Evolutionary conservation across 371 early-diverging fungal genomes (phyloP).

Genomic region (Mucor piriformis): DNA sequence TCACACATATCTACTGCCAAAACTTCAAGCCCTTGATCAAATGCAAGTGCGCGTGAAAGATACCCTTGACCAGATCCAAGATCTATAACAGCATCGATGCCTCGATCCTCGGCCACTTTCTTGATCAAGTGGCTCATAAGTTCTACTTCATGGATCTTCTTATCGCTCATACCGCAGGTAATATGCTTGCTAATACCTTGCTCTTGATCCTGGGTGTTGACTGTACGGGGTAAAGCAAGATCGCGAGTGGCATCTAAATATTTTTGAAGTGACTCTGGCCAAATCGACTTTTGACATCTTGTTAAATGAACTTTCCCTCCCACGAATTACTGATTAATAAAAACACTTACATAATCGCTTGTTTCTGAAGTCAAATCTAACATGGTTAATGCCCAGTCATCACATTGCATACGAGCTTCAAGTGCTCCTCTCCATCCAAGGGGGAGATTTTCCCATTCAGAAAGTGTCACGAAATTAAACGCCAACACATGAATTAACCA

Average conservation of each 20-base stretch:
- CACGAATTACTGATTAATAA: background rate
- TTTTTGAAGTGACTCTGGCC: slow-evolving; percentile 20
- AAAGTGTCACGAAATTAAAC: slow-evolving; percentile 53
- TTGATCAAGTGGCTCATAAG: slow-evolving; percentile 60
- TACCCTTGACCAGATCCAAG: slow-evolving; percentile 81
- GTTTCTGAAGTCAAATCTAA: slow-evolving; percentile 20
- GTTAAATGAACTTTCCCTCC: background rate
- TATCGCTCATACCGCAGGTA: slow-evolving; percentile 73
- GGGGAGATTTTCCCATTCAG: slow-evolving; percentile 53
- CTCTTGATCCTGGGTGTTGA: background rate
- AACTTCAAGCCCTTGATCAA: slow-evolving; percentile 68
- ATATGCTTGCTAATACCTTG: slow-evolving; percentile 28
- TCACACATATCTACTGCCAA: slow-evolving; percentile 81
- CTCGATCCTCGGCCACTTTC: slow-evolving; percentile 42
- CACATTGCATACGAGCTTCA: slow-evolving; percentile 22
- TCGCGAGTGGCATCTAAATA: slow-evolving; percentile 20
- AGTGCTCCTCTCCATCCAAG: slow-evolving; percentile 51
- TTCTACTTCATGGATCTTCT: slow-evolving; percentile 77
- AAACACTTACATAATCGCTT: slow-evolving; percentile 23
- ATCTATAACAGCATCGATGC: slow-evolving; percentile 60
- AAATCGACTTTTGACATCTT: slow-evolving; percentile 14
- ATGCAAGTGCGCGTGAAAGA: slow-evolving; percentile 74
- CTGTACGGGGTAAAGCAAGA: slow-evolving; percentile 24
- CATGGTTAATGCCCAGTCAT: slow-evolving; percentile 19
- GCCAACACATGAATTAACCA: slow-evolving; percentile 54